These are phyloP conservation scores for Debaryomycetaceae sp. DNA, from an alignment of 1,139 yeast species.

Conservation along the genomic window DNA sequence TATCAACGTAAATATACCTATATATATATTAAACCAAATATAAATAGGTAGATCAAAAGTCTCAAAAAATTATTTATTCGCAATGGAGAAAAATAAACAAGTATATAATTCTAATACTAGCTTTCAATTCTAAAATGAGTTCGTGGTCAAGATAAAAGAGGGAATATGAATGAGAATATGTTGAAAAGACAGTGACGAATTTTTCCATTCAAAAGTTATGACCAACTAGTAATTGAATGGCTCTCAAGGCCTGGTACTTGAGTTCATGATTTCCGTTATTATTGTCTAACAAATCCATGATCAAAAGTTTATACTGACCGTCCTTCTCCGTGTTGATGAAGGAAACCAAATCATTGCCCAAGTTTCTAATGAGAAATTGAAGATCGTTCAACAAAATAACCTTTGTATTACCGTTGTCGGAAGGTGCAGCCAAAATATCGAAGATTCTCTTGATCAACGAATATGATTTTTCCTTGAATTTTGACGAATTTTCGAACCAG, in stretches of 20 bases:
- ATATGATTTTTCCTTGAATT: conserved; percentile 78
- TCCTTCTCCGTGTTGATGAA: conserved; percentile 64
- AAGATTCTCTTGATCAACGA: conserved; percentile 58
- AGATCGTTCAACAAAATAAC: conserved; percentile 55
- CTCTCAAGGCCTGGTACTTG: conserved; percentile 90
- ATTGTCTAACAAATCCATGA: conserved; percentile 81
- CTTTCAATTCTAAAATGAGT: neutral
- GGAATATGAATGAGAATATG: neutral
- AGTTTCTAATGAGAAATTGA: conserved; percentile 40
- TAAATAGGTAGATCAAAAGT: neutral
- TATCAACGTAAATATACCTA: no score
- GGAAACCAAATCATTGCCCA: conserved; percentile 63
- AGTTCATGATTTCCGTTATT: conserved; percentile 74
- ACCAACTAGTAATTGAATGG: conserved; percentile 89
- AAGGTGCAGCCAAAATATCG: conserved; percentile 29
- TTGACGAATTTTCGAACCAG: conserved; percentile 79
- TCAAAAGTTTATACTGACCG: conserved; percentile 58
- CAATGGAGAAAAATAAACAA: neutral
- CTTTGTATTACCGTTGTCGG: conserved; percentile 22
- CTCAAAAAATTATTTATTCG: conserved; percentile 1
- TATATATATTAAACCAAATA: neutral
- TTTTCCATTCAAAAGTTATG: conserved; percentile 34
- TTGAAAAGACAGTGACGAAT: neutral
- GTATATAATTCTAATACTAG: conserved; percentile 1
- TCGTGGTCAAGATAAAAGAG: neutral